Conservation (phyloP, 345 rosid species). For the Triadica sebifera region DNA sequence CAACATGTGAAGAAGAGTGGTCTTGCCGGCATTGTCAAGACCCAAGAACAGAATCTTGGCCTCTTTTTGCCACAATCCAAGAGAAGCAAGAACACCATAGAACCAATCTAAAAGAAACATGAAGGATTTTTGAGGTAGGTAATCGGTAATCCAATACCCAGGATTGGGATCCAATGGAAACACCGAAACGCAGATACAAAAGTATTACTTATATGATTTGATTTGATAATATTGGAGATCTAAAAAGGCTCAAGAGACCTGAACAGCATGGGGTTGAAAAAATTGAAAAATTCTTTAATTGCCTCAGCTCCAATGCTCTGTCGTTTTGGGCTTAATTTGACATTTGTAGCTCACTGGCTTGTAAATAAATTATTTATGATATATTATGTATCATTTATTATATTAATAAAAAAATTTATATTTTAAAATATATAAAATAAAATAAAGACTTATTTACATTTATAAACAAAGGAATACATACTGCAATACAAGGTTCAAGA, state of each 20-base stretch:
- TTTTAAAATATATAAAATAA: no score
- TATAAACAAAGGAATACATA: no score
- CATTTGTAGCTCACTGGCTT: no score
- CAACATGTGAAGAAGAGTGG: slow-evolving; percentile 39
- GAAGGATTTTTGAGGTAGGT: background rate
- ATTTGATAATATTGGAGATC: background rate
- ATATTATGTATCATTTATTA: no score
- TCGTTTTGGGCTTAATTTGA: slow-evolving; percentile 5
- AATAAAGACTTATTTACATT: no score
- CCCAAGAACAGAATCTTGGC: slow-evolving; percentile 38
- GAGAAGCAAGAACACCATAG: slow-evolving; percentile 39
- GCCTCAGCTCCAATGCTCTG: background rate
- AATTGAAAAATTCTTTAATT: background rate
- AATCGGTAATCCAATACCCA: background rate
- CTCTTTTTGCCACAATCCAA: slow-evolving; percentile 37
- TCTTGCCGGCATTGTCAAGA: slow-evolving; percentile 38
- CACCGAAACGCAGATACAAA: background rate
- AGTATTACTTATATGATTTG: background rate
- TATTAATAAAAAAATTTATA: no score
- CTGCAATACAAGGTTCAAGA: no score
- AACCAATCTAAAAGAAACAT: slow-evolving; percentile 38
- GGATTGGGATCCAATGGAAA: background rate
- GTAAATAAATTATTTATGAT: no score
- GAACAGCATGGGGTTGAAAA: slow-evolving; percentile 7
- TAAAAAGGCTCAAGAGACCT: background rate